Percentiles rank a stretch among this genome's conserved stretches.
Evolutionary conservation across 129 eudicot species (phyloP).

Genomic region (Daucus carota): DH1_v3.0 NC_030382.2:49294501-49295000

Average conservation of each 20-base stretch:
- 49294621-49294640: neutral
- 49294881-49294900: neutral
- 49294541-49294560: no score
- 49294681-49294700: neutral
- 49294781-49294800: neutral
- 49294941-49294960: constrained; percentile 17
- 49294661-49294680: neutral
- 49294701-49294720: neutral
- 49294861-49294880: neutral
- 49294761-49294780: neutral
- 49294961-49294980: constrained; percentile 57
- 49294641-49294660: neutral
- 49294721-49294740: neutral
- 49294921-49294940: neutral
- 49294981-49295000: constrained; percentile 48
- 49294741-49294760: neutral
- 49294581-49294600: neutral
- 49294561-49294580: no score
- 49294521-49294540: neutral
- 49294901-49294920: neutral
- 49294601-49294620: neutral
- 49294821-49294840: neutral
- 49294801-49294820: neutral
- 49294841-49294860: neutral
- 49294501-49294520: neutral